A percentile compares a stretch with the other conserved stretches of the same genome.
phyloP scores from a whole-genome alignment of 2,329 filamentous ascomycete genomes.

The Aspergillus candidus region DNA sequence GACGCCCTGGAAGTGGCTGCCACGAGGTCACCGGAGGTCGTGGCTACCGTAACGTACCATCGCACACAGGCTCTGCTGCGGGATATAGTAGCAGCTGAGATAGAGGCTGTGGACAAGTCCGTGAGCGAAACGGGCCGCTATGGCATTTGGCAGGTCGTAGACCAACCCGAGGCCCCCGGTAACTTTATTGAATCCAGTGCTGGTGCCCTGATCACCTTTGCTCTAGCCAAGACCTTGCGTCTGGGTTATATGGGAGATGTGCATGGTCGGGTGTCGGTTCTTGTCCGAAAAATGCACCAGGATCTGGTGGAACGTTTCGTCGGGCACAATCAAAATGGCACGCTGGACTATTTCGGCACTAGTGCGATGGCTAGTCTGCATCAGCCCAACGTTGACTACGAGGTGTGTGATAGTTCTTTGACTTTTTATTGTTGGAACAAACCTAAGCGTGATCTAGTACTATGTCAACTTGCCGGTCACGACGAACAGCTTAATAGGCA shows the following conservation, averaged over 20 bases:
- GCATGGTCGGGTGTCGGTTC: background rate
- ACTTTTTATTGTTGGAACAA: background rate
- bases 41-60: background rate
- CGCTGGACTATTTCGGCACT: background rate
- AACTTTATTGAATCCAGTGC: conserved; percentile 1
- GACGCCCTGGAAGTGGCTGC: background rate
- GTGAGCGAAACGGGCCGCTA: background rate
- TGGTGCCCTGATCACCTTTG: background rate
- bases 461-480: background rate
- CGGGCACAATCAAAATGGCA: background rate
- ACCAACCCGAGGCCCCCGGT: background rate
- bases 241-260: background rate
- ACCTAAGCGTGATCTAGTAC: background rate
- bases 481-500: conserved; percentile 1
- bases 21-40: background rate
- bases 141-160: conserved; percentile 1
- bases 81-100: background rate
- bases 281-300: background rate
- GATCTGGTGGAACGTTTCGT: background rate
- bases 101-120: background rate
- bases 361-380: background rate
- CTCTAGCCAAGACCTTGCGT: background rate
- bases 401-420: background rate
- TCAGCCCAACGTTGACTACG: background rate
- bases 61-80: background rate